Conservation (phyloP, 768 basidiomycete species). For the Tylopilus intermedius region DNA sequence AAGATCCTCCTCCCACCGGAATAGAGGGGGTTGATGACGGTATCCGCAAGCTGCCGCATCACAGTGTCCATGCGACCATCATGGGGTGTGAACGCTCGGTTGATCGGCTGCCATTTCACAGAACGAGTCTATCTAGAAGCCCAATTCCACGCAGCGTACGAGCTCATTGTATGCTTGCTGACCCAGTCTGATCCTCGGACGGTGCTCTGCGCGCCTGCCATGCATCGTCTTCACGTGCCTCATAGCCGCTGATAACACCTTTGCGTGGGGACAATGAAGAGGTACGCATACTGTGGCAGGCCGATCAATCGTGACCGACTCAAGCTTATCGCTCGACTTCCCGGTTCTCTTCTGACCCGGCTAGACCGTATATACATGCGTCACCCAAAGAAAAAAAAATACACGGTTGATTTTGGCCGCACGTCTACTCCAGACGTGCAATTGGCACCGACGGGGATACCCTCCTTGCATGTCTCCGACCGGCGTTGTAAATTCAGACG, state of each 20-base stretch:
- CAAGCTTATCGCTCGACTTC: slow-evolving; percentile 2
- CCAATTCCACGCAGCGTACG: neutral
- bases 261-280: slow-evolving; percentile 1
- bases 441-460: neutral
- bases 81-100: slow-evolving; percentile 7
- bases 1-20: neutral
- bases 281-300: neutral
- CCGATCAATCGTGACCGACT: neutral
- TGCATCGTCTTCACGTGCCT: neutral
- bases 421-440: neutral
- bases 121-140: slow-evolving; percentile 1
- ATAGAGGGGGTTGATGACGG: slow-evolving; percentile 9
- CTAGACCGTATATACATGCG: neutral
- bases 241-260: neutral
- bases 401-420: neutral
- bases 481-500: no score
- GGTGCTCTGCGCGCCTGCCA: neutral
- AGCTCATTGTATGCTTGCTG: neutral
- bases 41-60: neutral
- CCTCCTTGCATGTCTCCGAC: neutral
- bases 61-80: slow-evolving; percentile 9
- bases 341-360: neutral
- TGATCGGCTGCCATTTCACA: neutral
- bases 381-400: slow-evolving; percentile 8
- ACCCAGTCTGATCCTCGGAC: slow-evolving; percentile 11